Base-by-base conservation (phyloP, 2,329 filamentous ascomycete species). In the Tolypocladium sp. region DNA sequence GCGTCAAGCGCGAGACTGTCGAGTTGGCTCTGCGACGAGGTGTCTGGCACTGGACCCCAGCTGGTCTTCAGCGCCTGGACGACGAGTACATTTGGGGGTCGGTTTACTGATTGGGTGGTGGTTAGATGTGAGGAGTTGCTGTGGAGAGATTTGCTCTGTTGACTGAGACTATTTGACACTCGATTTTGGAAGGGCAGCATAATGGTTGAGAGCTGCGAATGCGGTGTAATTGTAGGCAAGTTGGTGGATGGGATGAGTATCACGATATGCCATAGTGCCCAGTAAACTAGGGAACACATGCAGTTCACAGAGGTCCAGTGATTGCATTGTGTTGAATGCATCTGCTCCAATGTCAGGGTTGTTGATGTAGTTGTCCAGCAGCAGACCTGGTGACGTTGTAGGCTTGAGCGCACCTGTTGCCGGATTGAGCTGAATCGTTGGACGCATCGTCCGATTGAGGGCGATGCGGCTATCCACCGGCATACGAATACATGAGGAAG, bases 181-280 rank as follows among this genome's bases (percentile, higher is more conserved):
- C 61, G 62, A 71, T 71, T 71, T 73, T 65, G 70, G 69, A 68
- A 63, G 65, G 69, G 66, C 55, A 67, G 67, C 64, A 64, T 71
- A 69, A 69, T 70, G 53, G 59, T 62, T 64, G 65, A 66, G 63
- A 59, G 65, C 63, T 68, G 69, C 66, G 63, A 64, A 61, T 59
- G 67, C 62, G 61, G 63, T 65, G 68, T 70, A 70, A 69, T 68
- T 69, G 61, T 64, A 59, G 64, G 62, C 59, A 58, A 66, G 59
- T 62, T 68, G 62, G 33, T 65, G 64, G 58, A 64, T 51, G 60
- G 63, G 62, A 64, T 62, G 57, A 64, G 62, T 63, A 63, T 68
- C 58, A 59, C 63, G 67, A 61, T 60, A 58, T 56, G 57, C 56
- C 58, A 57, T 58, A 59, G 44, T 57, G 46, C 49, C 44, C 33